Evolutionary conservation across 768 basidiomycete species (phyloP).

Genomic region (Kwoniella dejecticola): DNA sequence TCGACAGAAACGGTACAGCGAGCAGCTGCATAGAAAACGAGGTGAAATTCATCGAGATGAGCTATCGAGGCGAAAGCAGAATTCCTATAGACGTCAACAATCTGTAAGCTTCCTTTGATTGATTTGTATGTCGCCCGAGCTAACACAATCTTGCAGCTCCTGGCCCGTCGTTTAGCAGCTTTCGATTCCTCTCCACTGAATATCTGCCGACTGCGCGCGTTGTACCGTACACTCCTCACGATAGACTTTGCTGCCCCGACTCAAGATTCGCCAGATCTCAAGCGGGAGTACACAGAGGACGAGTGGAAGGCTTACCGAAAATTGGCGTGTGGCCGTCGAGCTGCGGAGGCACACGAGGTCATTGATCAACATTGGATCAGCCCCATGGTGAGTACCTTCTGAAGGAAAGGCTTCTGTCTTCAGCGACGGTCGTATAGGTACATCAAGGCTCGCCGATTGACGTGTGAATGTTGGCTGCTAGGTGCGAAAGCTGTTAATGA

Average conservation of each 20-base stretch:
- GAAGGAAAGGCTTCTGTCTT: too few relatives aligned
- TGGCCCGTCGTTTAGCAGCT: conserved; percentile 41
- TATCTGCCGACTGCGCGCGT: conserved; percentile 38
- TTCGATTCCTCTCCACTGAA: conserved; percentile 48
- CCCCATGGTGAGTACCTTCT: conserved; percentile 31
- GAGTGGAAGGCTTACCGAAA: conserved; percentile 48
- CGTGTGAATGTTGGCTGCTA: conserved; percentile 5
- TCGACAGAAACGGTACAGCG: conserved; percentile 43
- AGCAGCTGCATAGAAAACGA: conserved; percentile 41
- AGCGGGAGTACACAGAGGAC: conserved; percentile 41
- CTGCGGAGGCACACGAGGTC: conserved; percentile 41
- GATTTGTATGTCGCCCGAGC: neutral
- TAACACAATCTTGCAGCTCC: conserved; percentile 37
- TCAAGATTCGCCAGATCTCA: conserved; percentile 41
- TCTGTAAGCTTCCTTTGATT: conserved; percentile 33
- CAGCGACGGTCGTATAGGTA: too few relatives aligned
- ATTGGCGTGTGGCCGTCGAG: conserved; percentile 22
- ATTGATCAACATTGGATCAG: conserved; percentile 47
- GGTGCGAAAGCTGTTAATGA: conserved; percentile 37
- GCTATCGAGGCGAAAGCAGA: conserved; percentile 42
- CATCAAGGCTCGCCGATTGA: neutral
- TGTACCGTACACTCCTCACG: conserved; percentile 49
- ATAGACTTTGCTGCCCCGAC: conserved; percentile 47
- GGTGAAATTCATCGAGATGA: conserved; percentile 47
- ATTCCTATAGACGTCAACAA: conserved; percentile 50